Evolutionary conservation across 352 stramenopile species (phyloP).

Genomic region (Phytophthora cryptogea): DNA sequence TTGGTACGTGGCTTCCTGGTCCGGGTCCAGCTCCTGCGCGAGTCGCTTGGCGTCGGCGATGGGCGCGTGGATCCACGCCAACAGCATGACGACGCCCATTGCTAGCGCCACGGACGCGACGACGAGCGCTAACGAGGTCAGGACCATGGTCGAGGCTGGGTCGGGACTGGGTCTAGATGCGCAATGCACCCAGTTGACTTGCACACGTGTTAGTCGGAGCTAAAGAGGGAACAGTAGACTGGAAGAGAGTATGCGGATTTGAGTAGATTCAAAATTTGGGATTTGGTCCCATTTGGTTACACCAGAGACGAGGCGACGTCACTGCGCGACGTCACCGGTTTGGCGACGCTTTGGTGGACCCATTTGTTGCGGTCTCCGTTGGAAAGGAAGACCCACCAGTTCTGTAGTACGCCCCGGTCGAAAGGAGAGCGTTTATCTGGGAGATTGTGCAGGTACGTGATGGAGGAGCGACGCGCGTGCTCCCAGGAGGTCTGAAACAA

Average conservation of each 20-base stretch:
- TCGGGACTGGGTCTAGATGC: conserved; percentile 1
- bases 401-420: conserved; percentile 55
- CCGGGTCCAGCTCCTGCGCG: conserved; percentile 46
- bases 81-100: conserved; percentile 35
- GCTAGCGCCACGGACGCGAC: conserved; percentile 29
- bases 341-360: conserved; percentile 48
- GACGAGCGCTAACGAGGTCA: conserved; percentile 19
- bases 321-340: conserved; percentile 25
- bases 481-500: conserved; percentile 75
- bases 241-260: background rate
- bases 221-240: background rate
- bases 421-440: conserved; percentile 68
- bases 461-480: conserved; percentile 60
- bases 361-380: conserved; percentile 61
- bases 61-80: conserved; percentile 64
- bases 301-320: conserved; percentile 26
- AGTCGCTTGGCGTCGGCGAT: conserved; percentile 61
- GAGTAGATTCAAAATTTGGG: conserved; percentile 1
- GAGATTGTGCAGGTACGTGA: conserved; percentile 75
- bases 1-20: conserved; percentile 59
- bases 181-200: conserved; percentile 11
- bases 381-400: conserved; percentile 64
- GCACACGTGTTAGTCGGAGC: conserved; percentile 15
- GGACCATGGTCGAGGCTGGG: conserved; percentile 7
- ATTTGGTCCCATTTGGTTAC: conserved; percentile 22